Conservation (phyloP, 192 early-diverging fungal species). For the Coemansia sp. region DNA sequence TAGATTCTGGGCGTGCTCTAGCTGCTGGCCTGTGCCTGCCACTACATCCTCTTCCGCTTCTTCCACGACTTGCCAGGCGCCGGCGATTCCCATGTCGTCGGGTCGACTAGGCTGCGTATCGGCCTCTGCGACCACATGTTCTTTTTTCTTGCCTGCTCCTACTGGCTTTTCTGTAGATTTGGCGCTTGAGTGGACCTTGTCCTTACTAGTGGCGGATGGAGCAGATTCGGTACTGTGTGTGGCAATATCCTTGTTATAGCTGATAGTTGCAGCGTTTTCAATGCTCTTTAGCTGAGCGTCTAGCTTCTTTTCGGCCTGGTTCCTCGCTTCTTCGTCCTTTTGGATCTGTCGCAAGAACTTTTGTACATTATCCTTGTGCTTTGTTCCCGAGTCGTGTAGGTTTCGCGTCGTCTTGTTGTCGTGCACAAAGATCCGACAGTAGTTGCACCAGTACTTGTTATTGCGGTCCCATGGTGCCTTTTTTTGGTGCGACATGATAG, state of each 20-base stretch:
- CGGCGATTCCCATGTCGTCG: conserved; percentile 32
- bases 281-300: conserved; percentile 70
- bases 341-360: conserved; percentile 72
- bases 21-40: background rate
- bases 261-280: conserved; percentile 56
- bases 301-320: conserved; percentile 61
- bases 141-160: background rate
- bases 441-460: conserved; percentile 84
- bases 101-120: conserved; percentile 20
- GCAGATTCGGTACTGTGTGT: background rate
- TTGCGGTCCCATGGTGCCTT: conserved; percentile 59
- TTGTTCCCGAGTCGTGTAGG: conserved; percentile 76
- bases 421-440: conserved; percentile 79
- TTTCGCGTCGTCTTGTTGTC: conserved; percentile 78
- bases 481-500: conserved; percentile 22
- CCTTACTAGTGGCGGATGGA: background rate
- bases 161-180: background rate
- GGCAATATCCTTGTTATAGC: conserved; percentile 35
- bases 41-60: conserved; percentile 13
- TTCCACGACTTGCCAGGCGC: conserved; percentile 51
- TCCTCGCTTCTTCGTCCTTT: conserved; percentile 59
- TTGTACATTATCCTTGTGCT: conserved; percentile 86
- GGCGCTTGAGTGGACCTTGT: background rate
- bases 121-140: background rate
- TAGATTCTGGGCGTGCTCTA: background rate